A percentile compares a stretch with the other conserved stretches of the same genome.
These are phyloP conservation scores for Colletotrichum acutatum DNA, from an alignment of 2,329 filamentous ascomycete genomes.

Conservation along the genomic window DNA sequence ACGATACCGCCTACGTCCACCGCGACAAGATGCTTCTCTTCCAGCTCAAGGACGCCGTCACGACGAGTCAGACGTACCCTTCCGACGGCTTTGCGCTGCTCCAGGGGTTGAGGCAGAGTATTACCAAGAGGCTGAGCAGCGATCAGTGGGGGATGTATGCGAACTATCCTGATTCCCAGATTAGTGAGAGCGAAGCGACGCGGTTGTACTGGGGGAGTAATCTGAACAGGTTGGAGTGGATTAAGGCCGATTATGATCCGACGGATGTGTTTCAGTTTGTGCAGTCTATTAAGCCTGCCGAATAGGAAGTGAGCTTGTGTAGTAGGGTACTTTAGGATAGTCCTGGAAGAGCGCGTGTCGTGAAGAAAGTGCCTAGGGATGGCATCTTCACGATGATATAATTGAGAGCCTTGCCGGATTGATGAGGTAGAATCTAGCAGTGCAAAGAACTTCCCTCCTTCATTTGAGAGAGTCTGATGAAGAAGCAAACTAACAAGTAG, in stretches of 20 bases:
- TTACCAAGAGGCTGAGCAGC: slow-evolving; percentile 47
- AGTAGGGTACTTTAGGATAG: no score
- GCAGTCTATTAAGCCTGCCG: slow-evolving; percentile 40
- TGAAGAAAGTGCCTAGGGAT: not conserved
- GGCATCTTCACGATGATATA: no score
- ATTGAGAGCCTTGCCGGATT: no score
- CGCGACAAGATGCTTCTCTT: slow-evolving; percentile 60
- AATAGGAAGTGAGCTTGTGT: not conserved
- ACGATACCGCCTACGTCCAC: slow-evolving; percentile 50
- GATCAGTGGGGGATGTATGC: slow-evolving; percentile 60
- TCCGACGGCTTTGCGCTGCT: slow-evolving; percentile 42
- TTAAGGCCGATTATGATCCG: slow-evolving; percentile 54
- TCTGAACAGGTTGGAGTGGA: slow-evolving; percentile 46
- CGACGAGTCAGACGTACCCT: slow-evolving; percentile 43
- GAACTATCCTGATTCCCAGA: slow-evolving; percentile 63
- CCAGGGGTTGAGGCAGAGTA: slow-evolving; percentile 53
- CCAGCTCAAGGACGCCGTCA: slow-evolving; percentile 57
- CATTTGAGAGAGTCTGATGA: no score
- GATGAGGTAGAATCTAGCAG: no score
- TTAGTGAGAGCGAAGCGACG: slow-evolving; percentile 56
- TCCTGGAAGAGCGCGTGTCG: not conserved
- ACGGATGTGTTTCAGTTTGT: slow-evolving; percentile 53
- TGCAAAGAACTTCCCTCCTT: no score
- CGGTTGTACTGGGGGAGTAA: slow-evolving; percentile 59
- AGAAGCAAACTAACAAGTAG: no score